Base-by-base conservation (phyloP, 768 basidiomycete genomes). In the Suillus bovinus region DNA sequence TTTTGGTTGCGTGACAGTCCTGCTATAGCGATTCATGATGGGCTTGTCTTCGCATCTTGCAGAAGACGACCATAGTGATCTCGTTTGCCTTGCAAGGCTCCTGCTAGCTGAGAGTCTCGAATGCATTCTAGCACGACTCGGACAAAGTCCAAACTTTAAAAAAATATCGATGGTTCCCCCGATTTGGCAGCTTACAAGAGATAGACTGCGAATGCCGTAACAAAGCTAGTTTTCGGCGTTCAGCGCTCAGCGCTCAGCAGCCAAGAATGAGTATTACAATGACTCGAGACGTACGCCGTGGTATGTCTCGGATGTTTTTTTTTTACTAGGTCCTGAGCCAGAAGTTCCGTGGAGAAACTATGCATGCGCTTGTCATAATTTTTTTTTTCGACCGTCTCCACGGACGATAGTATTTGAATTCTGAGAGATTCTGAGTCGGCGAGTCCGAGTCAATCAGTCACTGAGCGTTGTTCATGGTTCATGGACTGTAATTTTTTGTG, bases 1-100 rank as follows among this genome's bases (percentile, higher is more conserved):
- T 76, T 99, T 99, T 33, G 93, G 89, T 72, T 90, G 87, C 11
- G 97, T 99, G 69, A 99, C 84, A 36, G 82, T 81, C 67, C 88
- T 82, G 73, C 91, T 93, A 80, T 94, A 87, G 46, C 86, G 80
- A 69, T 88, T 88, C 78, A 88, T 79, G 66, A 85, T 63, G 3
- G 78, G 77, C 33, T 76, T 75, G 36, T 79, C 76, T 5, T 73
- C 71, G 27, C 77, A 79, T 79, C 62, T 74, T 66, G 80, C 17
- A 41, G 76, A 66, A 11, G 80, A 76, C 41, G 73, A 78, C 27
- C 67, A 69, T 66, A 81, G 76, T 4, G 77, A 59, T 66, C 82
- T 80, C 5, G 77, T 63, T 29, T 69, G 65, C 36, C 46, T 68
- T 31, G 57, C 27, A 41, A 66, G 54, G 38, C 63, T 62, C 38